These are phyloP conservation scores for Saccharomyces eubayanus DNA, from an alignment of 805 yeast genomes.

Conservation along the genomic window DNA sequence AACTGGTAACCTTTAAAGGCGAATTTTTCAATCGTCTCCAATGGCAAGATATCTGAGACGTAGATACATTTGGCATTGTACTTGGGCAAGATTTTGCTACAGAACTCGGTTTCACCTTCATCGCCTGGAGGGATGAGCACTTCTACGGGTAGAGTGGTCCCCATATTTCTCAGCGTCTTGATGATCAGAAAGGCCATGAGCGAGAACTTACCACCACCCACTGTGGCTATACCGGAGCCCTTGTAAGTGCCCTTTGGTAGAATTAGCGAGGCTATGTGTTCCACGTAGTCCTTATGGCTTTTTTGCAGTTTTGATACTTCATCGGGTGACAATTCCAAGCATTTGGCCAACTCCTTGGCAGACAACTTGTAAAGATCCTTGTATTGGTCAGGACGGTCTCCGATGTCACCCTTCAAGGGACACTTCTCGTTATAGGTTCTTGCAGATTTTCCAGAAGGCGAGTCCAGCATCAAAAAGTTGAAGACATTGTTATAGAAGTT, in stretches of 20 bases:
- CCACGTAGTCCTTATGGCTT: slow-evolving; percentile 16
- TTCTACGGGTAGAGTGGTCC: slow-evolving; percentile 67
- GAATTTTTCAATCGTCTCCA: slow-evolving; percentile 34
- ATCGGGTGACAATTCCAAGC: slow-evolving; percentile 17
- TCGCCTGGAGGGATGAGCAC: slow-evolving; percentile 58
- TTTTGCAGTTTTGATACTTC: slow-evolving; percentile 13
- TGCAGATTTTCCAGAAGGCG: slow-evolving; percentile 21
- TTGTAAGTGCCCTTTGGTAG: slow-evolving; percentile 33
- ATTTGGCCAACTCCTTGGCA: slow-evolving; percentile 14
- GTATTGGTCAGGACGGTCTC: slow-evolving; percentile 17
- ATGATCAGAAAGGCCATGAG: slow-evolving; percentile 63
- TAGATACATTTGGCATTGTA: slow-evolving; percentile 54
- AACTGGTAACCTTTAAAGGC: slow-evolving; percentile 56
- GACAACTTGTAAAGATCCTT: slow-evolving; percentile 17
- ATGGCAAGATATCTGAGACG: slow-evolving; percentile 47
- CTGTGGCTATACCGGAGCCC: slow-evolving; percentile 41
- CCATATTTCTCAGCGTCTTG: slow-evolving; percentile 45
- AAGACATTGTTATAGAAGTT: slow-evolving; percentile 23
- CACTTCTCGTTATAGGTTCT: slow-evolving; percentile 13
- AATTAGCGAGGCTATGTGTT: slow-evolving; percentile 6
- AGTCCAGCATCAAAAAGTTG: slow-evolving; percentile 14
- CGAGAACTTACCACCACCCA: slow-evolving; percentile 74
- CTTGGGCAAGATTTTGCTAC: slow-evolving; percentile 51
- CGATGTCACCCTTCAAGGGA: slow-evolving; percentile 18
- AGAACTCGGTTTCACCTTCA: slow-evolving; percentile 52